Evolutionary conservation across 2,329 filamentous ascomycete genomes (phyloP).

Genomic region (Beauveria australis): DNA sequence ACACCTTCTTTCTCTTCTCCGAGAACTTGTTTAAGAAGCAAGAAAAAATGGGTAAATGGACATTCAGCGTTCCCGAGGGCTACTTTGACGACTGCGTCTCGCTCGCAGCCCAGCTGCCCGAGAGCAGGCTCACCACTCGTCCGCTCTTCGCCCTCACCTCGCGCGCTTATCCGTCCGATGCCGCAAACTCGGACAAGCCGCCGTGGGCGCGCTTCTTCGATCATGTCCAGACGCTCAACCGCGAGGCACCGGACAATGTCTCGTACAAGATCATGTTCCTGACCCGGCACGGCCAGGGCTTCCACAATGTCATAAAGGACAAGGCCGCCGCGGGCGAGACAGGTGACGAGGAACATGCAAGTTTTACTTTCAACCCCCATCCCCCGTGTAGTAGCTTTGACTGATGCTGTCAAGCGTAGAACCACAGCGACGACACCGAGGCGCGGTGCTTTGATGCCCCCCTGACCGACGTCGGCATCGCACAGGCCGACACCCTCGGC

Average conservation of each 20-base stretch:
- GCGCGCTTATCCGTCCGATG: conserved; percentile 37
- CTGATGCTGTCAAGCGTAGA: conserved; percentile 15
- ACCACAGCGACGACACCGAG: conserved; percentile 29
- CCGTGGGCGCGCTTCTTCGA: conserved; percentile 45
- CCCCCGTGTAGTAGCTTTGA: too few relatives aligned
- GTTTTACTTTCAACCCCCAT: neutral
- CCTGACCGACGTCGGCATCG: conserved; percentile 43
- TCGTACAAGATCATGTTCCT: conserved; percentile 46
- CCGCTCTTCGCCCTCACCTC: conserved; percentile 46
- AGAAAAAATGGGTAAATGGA: conserved; percentile 24
- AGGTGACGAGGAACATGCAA: conserved; percentile 37
- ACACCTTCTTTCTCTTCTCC: too few relatives aligned
- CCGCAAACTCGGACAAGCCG: conserved; percentile 21
- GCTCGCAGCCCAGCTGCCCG: conserved; percentile 19
- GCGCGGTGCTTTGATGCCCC: conserved; percentile 34
- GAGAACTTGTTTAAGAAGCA: too few relatives aligned
- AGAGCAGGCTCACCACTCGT: conserved; percentile 29
- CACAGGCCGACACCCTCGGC: conserved; percentile 44
- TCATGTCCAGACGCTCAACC: conserved; percentile 40
- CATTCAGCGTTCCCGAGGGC: conserved; percentile 14
- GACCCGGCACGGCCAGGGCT: conserved; percentile 50
- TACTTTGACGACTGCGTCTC: conserved; percentile 37
- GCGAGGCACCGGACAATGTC: conserved; percentile 30
- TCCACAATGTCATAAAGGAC: conserved; percentile 37
- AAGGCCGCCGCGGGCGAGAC: conserved; percentile 46